Evolutionary conservation across 2,329 filamentous ascomycete genomes (phyloP).

Genomic region (Penicillium frequentans): DNA sequence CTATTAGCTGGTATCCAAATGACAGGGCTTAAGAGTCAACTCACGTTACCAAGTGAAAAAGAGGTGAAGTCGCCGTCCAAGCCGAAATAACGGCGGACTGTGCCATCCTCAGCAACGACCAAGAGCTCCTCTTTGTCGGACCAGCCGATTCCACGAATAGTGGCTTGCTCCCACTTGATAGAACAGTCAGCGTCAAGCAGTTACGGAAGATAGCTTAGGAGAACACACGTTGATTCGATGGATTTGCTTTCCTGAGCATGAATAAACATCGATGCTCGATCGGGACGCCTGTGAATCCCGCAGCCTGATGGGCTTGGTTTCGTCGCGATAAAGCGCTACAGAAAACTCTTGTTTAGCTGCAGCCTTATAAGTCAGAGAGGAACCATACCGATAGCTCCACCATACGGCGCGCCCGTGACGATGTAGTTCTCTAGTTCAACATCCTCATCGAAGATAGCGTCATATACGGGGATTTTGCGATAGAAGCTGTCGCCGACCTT

Average conservation of each 20-base stretch:
- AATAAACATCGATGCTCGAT: slow-evolving; percentile 91
- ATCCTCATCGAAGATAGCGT: slow-evolving; percentile 87
- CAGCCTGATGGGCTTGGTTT: slow-evolving; percentile 78
- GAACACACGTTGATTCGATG: slow-evolving; percentile 65
- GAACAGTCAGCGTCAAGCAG: not conserved
- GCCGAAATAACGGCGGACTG: slow-evolving; percentile 84
- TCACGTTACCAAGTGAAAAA: slow-evolving; percentile 80
- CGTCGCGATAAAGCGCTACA: slow-evolving; percentile 81
- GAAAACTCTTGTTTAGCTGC: not conserved
- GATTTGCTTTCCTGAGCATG: slow-evolving; percentile 84
- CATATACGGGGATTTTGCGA: slow-evolving; percentile 91
- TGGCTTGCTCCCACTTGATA: slow-evolving; percentile 77
- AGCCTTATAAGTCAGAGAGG: not conserved
- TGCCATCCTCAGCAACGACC: slow-evolving; percentile 85
- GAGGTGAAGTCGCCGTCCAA: slow-evolving; percentile 94
- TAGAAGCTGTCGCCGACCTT: slow-evolving; percentile 91
- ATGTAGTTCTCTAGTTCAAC: slow-evolving; percentile 94
- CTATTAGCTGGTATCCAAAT: slow-evolving; percentile 11
- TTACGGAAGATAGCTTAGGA: not conserved
- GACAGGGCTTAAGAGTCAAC: slow-evolving; percentile 1
- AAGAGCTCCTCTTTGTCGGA: slow-evolving; percentile 92
- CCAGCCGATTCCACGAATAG: slow-evolving; percentile 89
- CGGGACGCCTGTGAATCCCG: slow-evolving; percentile 70
- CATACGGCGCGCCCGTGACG: slow-evolving; percentile 87
- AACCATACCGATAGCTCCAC: slow-evolving; percentile 80